Evolutionary conservation across 495 filamentous ascomycete species (phyloP), one percentile per base, ranked within the genome.

Genomic region (Aspergillus olivimuriae): DNA sequence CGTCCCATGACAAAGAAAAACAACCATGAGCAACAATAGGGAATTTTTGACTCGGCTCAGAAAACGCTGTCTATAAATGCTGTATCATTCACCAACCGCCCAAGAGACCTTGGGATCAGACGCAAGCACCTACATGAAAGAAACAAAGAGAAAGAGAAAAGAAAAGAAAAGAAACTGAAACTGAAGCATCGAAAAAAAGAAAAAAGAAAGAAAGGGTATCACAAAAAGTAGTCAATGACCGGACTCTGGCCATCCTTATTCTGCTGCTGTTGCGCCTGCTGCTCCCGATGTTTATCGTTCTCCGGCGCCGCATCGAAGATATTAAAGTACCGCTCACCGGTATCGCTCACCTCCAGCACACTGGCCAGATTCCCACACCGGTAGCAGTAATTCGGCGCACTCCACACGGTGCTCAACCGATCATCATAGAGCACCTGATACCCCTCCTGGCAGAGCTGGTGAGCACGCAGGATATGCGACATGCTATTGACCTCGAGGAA

Each of bases 361-460:
- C 87, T 94, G 8, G 92, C 92, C 77, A 96, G 82, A 58, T 98
- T 98, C 15, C 92, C 92, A 63, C 92, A 98, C 14, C 90, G 73
- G 60, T 95, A 95, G 66, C 90, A 96, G 65, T 96, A 96, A 55
- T 96, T 96, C 3, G 90, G 90, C 2, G 90, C 92, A 58, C 87
- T 94, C 92, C 92, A 98, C 3, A 98, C 92, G 3, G 94, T 97
- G 63, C 86, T 92, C 41, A 98, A 68, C 16, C 82, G 82, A 63
- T 96, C 89, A 59, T 96, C 92, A 62, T 92, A 98, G 4, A 98
- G 76, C 41, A 95, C 83, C 65, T 96, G 90, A 62, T 87, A 98
- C 0, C 92, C 92, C 63, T 98, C 92, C 59, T 98, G 90, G 57
- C 92, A 98, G 0, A 98, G 76, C 70, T 98, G 92, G 61, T 98